Evolutionary conservation across 1,284 basidiomycete genomes (phyloP), one percentile per base, ranked within the genome.

Genomic region (Coniferiporia weirii): DNA sequence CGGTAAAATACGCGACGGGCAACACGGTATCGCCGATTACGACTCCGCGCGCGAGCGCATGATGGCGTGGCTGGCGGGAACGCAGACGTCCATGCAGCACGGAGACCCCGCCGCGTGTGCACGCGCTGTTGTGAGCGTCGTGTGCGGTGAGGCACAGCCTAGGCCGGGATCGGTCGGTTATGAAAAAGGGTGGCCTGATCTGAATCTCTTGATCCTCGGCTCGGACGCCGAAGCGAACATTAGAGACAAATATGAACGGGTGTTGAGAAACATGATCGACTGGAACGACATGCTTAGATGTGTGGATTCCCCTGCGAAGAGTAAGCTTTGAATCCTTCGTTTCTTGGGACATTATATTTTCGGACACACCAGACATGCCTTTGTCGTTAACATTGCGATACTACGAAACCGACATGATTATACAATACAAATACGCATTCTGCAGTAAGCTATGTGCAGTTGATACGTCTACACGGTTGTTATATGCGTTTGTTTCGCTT

Each of bases 141-240:
- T 62, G 22, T 17, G 32, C 3, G 32, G 10, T 12, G 48, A 32
- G 17, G 15, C 13, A 34, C 46, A 34, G 47, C 27, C 27, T 10
- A 36, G n/a, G 12, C 32, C 22, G 2, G 35, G 43, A 13, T 61
- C 57, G 13, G 35, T n/a, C 12, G 58, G 52, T 5, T 36, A 53
- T 43, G 38, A 27, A 27, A 27, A 27, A 5, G 27, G 19, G 7
- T 64, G 63, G 64, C 57, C 60, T 20, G 52, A 54, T 15, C 35
- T 38, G 43, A 49, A 49, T 20, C 53, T 56, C 19, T 38, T 64
- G 35, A 57, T 61, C 17, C 51, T 64, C 19, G 64, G 64, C n/a
- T 49, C 56, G 36, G 64, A 64, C 55, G 56, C 60, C 4, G 57
- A 60, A 40, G 46, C 43, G 13, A 60, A 64, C 52, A 59, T 64